These are phyloP conservation scores for Chlorophyllum brunneum DNA, from an alignment of 768 basidiomycete species.

Conservation along the genomic window DNA sequence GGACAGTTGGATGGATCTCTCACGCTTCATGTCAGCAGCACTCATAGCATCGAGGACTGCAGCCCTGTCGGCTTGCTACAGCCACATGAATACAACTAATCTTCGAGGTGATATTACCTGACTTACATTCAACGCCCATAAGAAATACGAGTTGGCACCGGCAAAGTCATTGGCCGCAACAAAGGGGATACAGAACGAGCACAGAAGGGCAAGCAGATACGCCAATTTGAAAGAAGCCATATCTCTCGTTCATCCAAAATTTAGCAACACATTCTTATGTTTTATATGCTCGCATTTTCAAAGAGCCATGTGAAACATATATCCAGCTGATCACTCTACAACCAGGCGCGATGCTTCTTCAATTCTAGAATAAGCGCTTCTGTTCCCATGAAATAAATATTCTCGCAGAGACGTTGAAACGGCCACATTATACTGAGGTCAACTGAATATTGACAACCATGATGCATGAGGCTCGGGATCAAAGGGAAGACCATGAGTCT, in stretches of 20 bases:
- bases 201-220: constrained; percentile 8
- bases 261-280: not conserved
- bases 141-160: constrained; percentile 24
- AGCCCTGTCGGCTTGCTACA: constrained; percentile 16
- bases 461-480: too few species aligned
- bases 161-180: constrained; percentile 23
- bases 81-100: not conserved
- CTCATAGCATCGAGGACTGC: constrained; percentile 19
- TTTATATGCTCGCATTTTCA: not conserved
- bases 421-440: too few species aligned
- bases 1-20: too few species aligned
- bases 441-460: too few species aligned
- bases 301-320: constrained; percentile 2
- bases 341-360: too few species aligned
- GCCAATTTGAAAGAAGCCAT: constrained; percentile 2
- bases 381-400: too few species aligned
- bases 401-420: too few species aligned
- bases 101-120: not conserved
- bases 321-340: constrained; percentile 7
- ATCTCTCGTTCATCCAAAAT: not conserved
- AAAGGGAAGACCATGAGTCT: too few species aligned
- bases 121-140: constrained; percentile 20
- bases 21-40: constrained; percentile 19
- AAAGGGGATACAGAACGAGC: constrained; percentile 9
- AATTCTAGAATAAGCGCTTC: too few species aligned